These are phyloP conservation scores for Globisporangium abappressorium DNA, from an alignment of 352 stramenopile species.

Conservation along the genomic window DNA sequence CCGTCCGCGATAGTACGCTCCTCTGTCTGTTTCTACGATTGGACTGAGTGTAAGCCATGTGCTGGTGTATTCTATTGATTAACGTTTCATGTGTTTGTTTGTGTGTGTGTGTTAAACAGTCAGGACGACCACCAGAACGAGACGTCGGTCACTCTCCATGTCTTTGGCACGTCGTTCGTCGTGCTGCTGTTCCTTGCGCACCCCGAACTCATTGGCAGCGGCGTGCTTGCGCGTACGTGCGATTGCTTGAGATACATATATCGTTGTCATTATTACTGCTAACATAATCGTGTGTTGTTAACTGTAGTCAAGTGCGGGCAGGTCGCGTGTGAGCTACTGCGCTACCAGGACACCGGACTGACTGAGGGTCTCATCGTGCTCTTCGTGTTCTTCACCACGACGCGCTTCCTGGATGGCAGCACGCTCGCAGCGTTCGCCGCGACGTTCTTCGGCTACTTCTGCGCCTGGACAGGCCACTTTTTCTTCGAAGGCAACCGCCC, in stretches of 20 bases:
- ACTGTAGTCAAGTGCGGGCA: slow-evolving; percentile 31
- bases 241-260: neutral
- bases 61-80: neutral
- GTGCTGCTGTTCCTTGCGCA: slow-evolving; percentile 31
- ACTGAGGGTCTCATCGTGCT: slow-evolving; percentile 29
- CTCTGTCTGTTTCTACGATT: neutral
- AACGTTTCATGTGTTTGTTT: neutral
- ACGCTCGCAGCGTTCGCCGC: slow-evolving; percentile 16
- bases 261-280: no score
- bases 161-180: slow-evolving; percentile 38
- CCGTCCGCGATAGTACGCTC: slow-evolving; percentile 43
- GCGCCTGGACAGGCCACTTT: slow-evolving; percentile 65
- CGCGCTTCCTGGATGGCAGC: slow-evolving; percentile 34
- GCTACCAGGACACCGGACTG: slow-evolving; percentile 36
- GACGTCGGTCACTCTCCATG: slow-evolving; percentile 42
- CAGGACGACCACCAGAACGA: slow-evolving; percentile 40
- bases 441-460: slow-evolving; percentile 46
- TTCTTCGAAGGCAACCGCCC: slow-evolving; percentile 59
- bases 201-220: slow-evolving; percentile 33
- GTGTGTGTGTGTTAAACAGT: slow-evolving; percentile 7
- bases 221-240: slow-evolving; percentile 22
- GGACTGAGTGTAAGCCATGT: neutral
- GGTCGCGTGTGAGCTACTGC: slow-evolving; percentile 38
- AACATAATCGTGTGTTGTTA: neutral
- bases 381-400: slow-evolving; percentile 28